Base-by-base conservation (phyloP, 1,284 basidiomycete genomes). In the Ganoderma multipileum region DNA sequence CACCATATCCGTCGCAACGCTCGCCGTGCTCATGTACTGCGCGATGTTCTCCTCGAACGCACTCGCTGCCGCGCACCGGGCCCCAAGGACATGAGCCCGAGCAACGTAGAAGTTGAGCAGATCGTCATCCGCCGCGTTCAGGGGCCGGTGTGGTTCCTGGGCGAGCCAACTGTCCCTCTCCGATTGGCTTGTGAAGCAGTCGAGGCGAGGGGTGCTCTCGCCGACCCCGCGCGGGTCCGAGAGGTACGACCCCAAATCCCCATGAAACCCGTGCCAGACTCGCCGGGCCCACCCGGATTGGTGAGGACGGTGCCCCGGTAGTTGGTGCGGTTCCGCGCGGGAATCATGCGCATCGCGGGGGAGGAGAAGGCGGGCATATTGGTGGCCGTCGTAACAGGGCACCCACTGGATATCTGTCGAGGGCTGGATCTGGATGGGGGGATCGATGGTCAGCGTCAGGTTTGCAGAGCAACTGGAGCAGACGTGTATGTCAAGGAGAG, bases 281-380 rank as follows among this genome's bases (percentile, higher is more conserved):
- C 85, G 3, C 86, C 86, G 9, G 86, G 86, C 0, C 86, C 86
- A 1, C 86, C 86, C 0, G 87, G 87, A 69, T 88, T 88, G 73
- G 86, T 76, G 3, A 87, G 76, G 20, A 87, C 76, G 0, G 85
- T 83, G 0, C 85, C 85, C 36, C 79, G 78, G 71, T 85, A 85
- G 42, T 80, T 73, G 67, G 75, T 39, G 54, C 66, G 70, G 36
- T 71, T 44, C 47, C 76, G 57, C 11, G 68, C 73, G 0, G 77
- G 80, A n/a, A 81, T 76, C 68, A 76, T 69, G n/a, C 68, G 75
- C 23, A 85, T 71, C 0, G 84, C 83, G 74, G 18, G 83, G 83
- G 36, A 83, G 63, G n/a, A 76, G 66, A 20, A 74, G 67, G 33
- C 75, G 76, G 1, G 75, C 72, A 47, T 76, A 78, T 54, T 75